Percentiles rank a stretch among this genome's conserved stretches.
phyloP scores from a whole-genome alignment of 2,329 filamentous ascomycete genomes.

The Albophoma yamanashiensis region DNA sequence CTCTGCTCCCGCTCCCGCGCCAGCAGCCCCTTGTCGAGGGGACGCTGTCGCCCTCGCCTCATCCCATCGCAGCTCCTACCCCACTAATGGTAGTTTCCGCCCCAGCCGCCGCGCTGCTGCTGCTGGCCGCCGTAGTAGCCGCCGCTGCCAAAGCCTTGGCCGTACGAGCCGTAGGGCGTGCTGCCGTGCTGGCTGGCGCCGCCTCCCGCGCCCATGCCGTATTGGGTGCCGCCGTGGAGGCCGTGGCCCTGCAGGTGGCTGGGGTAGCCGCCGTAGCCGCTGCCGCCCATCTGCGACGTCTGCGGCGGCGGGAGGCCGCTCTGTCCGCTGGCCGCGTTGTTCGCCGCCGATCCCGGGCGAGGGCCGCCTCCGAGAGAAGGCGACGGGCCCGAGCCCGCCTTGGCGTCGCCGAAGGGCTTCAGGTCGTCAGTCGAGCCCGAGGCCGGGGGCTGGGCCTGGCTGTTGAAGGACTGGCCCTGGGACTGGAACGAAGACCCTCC shows the following conservation, averaged over 20 bases:
- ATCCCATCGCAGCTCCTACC: slow-evolving; percentile 19
- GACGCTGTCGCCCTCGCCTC: slow-evolving; percentile 7
- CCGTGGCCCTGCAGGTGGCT: slow-evolving; percentile 42
- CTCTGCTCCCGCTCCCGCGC: slow-evolving; percentile 3
- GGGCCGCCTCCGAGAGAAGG: slow-evolving; percentile 42
- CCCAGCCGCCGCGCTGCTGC: slow-evolving; percentile 43
- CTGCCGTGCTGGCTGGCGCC: slow-evolving; percentile 39
- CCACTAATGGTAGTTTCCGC: slow-evolving; percentile 46
- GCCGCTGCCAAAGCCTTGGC: slow-evolving; percentile 34
- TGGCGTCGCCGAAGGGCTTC: slow-evolving; percentile 48
- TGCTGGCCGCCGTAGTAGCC: slow-evolving; percentile 33
- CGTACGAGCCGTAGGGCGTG: slow-evolving; percentile 43
- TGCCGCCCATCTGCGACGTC: slow-evolving; percentile 42
- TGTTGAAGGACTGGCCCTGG: slow-evolving; percentile 43
- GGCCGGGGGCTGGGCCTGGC: slow-evolving; percentile 33
- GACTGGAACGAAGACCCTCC: slow-evolving; percentile 43
- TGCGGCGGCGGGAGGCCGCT: slow-evolving; percentile 46
- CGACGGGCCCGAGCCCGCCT: slow-evolving; percentile 42
- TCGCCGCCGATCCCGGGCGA: slow-evolving; percentile 48
- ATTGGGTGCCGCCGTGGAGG: slow-evolving; percentile 43
- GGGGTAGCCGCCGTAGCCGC: slow-evolving; percentile 42
- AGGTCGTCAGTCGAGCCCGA: slow-evolving; percentile 38
- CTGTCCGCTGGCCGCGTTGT: slow-evolving; percentile 37
- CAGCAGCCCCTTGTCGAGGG: slow-evolving; percentile 1
- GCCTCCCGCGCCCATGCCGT: slow-evolving; percentile 40